Evolutionary conservation across 208 protist genomes (phyloP).

Genomic region (Trypanosoma vivax): DNA sequence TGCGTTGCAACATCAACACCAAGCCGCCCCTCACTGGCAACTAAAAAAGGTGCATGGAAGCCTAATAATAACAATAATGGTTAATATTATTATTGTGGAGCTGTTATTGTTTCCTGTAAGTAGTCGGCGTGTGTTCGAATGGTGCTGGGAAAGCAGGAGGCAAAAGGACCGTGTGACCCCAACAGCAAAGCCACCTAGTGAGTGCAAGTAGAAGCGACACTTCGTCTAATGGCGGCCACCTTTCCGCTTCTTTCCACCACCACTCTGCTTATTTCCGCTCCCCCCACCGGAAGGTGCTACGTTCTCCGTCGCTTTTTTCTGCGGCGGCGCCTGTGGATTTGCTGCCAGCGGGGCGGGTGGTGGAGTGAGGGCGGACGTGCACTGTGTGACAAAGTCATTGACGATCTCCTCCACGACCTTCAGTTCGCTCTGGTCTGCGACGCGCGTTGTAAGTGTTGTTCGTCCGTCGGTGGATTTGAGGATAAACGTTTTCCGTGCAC

Average conservation of each 20-base stretch:
- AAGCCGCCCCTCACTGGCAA: too few relatives aligned
- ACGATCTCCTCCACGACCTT: constrained; percentile 55
- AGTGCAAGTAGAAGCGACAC: background rate
- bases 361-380: constrained; percentile 26
- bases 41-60: too few relatives aligned
- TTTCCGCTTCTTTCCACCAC: constrained; percentile 24
- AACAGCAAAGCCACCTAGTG: constrained; percentile 6
- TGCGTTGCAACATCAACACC: too few relatives aligned
- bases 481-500: constrained; percentile 32
- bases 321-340: constrained; percentile 1
- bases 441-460: constrained; percentile 52
- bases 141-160: background rate
- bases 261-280: constrained; percentile 14
- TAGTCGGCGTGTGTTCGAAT: too few relatives aligned
- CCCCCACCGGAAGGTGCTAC: constrained; percentile 8
- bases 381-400: constrained; percentile 46
- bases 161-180: background rate
- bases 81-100: too few relatives aligned
- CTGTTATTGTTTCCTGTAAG: too few relatives aligned
- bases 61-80: too few relatives aligned
- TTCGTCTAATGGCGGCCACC: constrained; percentile 8
- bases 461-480: constrained; percentile 65
- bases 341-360: constrained; percentile 2
- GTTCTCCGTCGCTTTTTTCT: background rate
- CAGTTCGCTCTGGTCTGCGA: constrained; percentile 52